These are phyloP conservation scores for Naumovozyma baii DNA, from an alignment of 805 yeast species.

Conservation along the genomic window DNA sequence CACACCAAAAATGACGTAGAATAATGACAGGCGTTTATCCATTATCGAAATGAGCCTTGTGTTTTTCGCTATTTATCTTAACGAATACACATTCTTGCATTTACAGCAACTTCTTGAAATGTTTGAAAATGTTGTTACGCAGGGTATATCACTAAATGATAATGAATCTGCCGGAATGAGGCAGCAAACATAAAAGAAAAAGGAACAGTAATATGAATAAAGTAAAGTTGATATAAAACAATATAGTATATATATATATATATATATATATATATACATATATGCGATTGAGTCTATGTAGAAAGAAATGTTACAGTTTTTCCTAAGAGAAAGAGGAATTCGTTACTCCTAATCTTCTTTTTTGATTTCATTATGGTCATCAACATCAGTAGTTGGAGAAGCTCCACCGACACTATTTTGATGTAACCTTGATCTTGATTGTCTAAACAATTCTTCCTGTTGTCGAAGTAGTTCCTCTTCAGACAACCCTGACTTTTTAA, in stretches of 20 bases:
- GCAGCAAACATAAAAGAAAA: no score
- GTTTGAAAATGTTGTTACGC: no score
- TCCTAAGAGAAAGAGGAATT: neutral
- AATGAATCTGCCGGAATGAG: no score
- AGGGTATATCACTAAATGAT: no score
- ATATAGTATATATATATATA: no score
- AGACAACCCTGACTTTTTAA: conserved; percentile 81
- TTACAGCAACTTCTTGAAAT: neutral
- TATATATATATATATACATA: no score
- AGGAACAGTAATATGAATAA: no score
- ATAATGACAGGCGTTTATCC: neutral
- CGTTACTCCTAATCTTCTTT: neutral
- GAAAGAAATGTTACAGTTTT: neutral
- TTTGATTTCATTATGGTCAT: neutral
- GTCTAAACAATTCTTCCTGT: conserved; percentile 85
- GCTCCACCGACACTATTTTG: conserved; percentile 10
- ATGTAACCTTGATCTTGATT: conserved; percentile 57
- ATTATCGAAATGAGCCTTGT: no score
- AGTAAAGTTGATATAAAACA: no score
- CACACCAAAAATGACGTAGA: conserved; percentile 3
- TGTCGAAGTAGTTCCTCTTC: conserved; percentile 88
- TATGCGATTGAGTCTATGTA: no score
- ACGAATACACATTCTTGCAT: neutral
- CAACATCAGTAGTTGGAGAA: neutral
- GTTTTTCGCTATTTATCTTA: no score